phyloP scores from a whole-genome alignment of 345 rosid genomes.

The Salix viminalis region DNA sequence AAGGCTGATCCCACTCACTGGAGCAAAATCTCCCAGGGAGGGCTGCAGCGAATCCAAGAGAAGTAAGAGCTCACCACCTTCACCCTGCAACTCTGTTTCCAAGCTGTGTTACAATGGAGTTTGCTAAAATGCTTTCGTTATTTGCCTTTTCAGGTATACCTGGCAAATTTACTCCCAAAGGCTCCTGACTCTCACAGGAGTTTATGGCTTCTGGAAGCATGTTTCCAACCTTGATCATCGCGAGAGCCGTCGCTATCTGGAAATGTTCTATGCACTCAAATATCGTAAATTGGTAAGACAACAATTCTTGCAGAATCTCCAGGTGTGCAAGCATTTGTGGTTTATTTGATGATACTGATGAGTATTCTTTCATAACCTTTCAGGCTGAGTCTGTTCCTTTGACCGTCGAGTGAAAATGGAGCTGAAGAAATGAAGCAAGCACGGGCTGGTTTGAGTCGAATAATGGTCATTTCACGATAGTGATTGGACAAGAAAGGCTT shows the following conservation, averaged over 20 bases:
- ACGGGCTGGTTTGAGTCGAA: slow-evolving; percentile 7
- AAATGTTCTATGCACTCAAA: slow-evolving; percentile 87
- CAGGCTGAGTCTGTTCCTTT: slow-evolving; percentile 87
- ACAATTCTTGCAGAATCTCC: neutral
- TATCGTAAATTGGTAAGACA: slow-evolving; percentile 64
- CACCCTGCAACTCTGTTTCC: neutral
- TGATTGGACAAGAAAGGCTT: slow-evolving; percentile 11
- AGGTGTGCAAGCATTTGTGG: neutral
- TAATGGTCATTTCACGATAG: slow-evolving; percentile 19
- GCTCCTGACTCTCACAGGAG: slow-evolving; percentile 80
- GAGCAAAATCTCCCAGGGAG: slow-evolving; percentile 69
- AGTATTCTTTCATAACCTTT: neutral
- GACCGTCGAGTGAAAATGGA: slow-evolving; percentile 27
- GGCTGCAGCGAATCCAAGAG: slow-evolving; percentile 77
- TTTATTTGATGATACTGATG: neutral
- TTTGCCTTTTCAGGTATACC: slow-evolving; percentile 50
- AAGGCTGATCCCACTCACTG: slow-evolving; percentile 63
- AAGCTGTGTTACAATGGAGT: neutral
- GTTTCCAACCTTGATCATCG: slow-evolving; percentile 89
- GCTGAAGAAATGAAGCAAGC: neutral
- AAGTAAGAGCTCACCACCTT: slow-evolving; percentile 40
- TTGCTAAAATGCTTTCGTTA: neutral
- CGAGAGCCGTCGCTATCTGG: slow-evolving; percentile 83
- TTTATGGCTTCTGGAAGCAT: slow-evolving; percentile 92
- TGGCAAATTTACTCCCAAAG: slow-evolving; percentile 88